phyloP scores from a whole-genome alignment of 495 filamentous ascomycete species.

The Acidomyces sp. region DNA sequence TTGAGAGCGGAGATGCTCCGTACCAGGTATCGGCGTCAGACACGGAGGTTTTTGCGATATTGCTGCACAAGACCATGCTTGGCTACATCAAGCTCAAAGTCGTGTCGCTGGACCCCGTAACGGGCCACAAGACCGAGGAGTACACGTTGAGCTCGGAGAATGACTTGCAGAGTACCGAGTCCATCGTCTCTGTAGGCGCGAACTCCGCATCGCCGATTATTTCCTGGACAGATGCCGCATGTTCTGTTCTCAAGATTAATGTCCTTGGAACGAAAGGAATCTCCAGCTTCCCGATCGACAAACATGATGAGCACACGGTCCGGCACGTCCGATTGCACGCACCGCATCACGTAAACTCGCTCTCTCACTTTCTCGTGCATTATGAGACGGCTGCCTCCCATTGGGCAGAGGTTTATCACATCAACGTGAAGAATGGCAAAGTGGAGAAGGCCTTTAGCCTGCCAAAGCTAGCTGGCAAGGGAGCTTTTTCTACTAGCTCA shows the following conservation, averaged over 20 bases:
- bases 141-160: constrained; percentile 55
- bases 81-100: constrained; percentile 63
- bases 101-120: constrained; percentile 53
- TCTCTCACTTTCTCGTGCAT: constrained; percentile 74
- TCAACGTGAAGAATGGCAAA: constrained; percentile 51
- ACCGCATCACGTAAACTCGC: constrained; percentile 51
- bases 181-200: constrained; percentile 66
- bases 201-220: constrained; percentile 75
- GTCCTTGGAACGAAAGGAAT: constrained; percentile 62
- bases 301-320: constrained; percentile 44
- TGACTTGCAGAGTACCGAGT: constrained; percentile 52
- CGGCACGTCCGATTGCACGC: constrained; percentile 59
- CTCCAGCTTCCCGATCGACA: constrained; percentile 37
- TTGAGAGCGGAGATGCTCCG: constrained; percentile 48
- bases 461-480: constrained; percentile 51
- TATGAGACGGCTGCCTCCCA: constrained; percentile 56
- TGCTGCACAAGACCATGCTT: constrained; percentile 52
- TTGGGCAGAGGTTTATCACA: constrained; percentile 75
- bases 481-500: constrained; percentile 67
- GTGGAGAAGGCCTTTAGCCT: constrained; percentile 64
- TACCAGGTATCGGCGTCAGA: constrained; percentile 67
- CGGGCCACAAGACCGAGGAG: constrained; percentile 53
- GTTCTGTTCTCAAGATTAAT: constrained; percentile 62
- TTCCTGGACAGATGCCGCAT: constrained; percentile 61
- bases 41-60: constrained; percentile 62